phyloP scores from a whole-genome alignment of 257 asterid genomes.

The Schizonepeta tenuifolia region DNA sequence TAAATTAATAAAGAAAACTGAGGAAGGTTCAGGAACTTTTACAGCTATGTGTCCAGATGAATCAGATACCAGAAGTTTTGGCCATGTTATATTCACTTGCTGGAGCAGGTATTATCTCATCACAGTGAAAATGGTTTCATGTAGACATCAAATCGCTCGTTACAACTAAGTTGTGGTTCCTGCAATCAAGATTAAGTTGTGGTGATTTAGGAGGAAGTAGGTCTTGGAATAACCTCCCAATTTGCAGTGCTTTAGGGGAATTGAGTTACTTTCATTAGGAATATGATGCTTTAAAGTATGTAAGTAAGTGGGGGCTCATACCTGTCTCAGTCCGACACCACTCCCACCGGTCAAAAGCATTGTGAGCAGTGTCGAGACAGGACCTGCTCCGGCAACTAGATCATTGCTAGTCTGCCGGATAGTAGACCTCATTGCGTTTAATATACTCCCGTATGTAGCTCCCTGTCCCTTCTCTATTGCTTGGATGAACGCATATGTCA shows the following conservation, averaged over 20 bases:
- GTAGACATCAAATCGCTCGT: constrained; percentile 78
- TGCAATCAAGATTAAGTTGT: constrained; percentile 36
- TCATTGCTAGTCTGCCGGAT: constrained; percentile 55
- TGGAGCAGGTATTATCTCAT: constrained; percentile 13
- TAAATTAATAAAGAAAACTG: constrained; percentile 26
- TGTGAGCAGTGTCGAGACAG: constrained; percentile 64
- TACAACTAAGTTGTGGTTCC: constrained; percentile 83
- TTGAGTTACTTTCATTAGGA: background rate
- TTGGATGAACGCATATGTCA: constrained; percentile 95
- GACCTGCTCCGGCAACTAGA: constrained; percentile 60
- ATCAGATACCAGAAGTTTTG: background rate
- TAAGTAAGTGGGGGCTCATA: constrained; percentile 15
- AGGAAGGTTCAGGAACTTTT: background rate
- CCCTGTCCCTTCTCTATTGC: constrained; percentile 80
- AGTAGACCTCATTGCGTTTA: constrained; percentile 79
- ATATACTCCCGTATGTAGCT: constrained; percentile 78
- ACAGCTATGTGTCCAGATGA: constrained; percentile 10
- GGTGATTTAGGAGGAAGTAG: background rate
- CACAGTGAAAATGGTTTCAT: constrained; percentile 76
- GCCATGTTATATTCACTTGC: background rate
- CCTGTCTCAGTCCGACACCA: constrained; percentile 75
- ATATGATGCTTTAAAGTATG: background rate
- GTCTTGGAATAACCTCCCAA: background rate
- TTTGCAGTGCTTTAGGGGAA: background rate
- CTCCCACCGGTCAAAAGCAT: constrained; percentile 94